phyloP scores from a whole-genome alignment of 345 rosid genomes.

The Corymbia maculata region DNA sequence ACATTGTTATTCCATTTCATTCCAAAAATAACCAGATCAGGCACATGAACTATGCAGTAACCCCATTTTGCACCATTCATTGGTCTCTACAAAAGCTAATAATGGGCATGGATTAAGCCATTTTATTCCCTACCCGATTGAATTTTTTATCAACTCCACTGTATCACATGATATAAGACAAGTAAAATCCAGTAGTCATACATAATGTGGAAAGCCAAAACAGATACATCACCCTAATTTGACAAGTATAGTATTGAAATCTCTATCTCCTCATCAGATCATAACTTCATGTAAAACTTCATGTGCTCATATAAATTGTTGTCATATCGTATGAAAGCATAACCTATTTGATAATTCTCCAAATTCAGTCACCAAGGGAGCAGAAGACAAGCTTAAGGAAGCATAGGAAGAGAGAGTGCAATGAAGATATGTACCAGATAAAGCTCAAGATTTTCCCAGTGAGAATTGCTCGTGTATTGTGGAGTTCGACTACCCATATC shows the following conservation, averaged over 20 bases:
- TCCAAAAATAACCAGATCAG: not conserved
- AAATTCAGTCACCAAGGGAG: not conserved
- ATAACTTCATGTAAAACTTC: not conserved
- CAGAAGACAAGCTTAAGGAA: not conserved
- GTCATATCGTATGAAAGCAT: not conserved
- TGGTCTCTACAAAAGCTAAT: not conserved
- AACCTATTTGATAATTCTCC: not conserved
- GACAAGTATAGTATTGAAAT: not conserved
- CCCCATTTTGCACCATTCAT: not conserved
- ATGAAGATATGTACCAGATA: slow-evolving; percentile 69
- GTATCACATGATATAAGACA: not conserved
- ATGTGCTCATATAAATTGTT: not conserved
- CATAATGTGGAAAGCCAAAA: not conserved
- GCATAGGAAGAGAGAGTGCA: not conserved
- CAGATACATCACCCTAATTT: not conserved
- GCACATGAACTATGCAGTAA: not conserved
- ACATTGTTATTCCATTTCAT: not conserved
- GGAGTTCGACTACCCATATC: slow-evolving; percentile 29
- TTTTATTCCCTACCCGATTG: not conserved
- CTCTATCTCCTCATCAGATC: not conserved
- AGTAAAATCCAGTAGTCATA: not conserved
- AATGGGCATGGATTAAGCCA: not conserved
- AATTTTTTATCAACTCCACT: not conserved
- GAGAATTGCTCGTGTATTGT: slow-evolving; percentile 36
- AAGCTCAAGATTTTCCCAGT: slow-evolving; percentile 86